A percentile compares a stretch with the other conserved stretches of the same genome.
Conservation (phyloP, 2,329 filamentous ascomycete genomes). For the Ophiostoma triangulosporum region DNA sequence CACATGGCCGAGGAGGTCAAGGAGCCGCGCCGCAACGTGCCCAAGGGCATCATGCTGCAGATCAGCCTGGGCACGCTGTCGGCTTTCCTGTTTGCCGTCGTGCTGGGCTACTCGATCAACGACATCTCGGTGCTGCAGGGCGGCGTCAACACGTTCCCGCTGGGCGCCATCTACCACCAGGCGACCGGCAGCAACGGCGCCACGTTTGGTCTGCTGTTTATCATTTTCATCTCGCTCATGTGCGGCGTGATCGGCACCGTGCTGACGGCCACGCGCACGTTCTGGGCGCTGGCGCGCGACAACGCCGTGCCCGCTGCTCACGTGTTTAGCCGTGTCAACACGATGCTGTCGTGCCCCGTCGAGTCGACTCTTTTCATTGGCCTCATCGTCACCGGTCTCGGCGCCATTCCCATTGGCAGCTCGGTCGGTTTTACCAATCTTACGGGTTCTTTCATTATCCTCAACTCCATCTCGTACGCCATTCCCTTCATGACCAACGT, state of each 20-base stretch:
- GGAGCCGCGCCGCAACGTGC: conserved; percentile 31
- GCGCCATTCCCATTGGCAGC: conserved; percentile 42
- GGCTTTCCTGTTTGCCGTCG: conserved; percentile 38
- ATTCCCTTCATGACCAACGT: conserved; percentile 36
- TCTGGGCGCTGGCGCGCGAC: conserved; percentile 44
- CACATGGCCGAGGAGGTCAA: conserved; percentile 50
- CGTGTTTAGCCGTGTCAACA: conserved; percentile 40
- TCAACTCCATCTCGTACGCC: conserved; percentile 41
- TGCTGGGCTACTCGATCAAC: conserved; percentile 40
- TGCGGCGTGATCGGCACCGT: conserved; percentile 35
- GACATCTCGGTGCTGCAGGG: conserved; percentile 39
- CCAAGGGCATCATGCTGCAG: conserved; percentile 36
- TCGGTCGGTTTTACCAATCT: conserved; percentile 42
- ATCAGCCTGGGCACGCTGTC: conserved; percentile 31
- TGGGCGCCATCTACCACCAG: conserved; percentile 49
- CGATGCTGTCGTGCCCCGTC: conserved; percentile 42
- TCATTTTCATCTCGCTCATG: conserved; percentile 37
- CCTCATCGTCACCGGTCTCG: conserved; percentile 36
- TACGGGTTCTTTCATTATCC: conserved; percentile 43
- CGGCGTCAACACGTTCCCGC: conserved; percentile 40
- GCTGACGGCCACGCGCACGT: conserved; percentile 30
- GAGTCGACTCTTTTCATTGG: conserved; percentile 43
- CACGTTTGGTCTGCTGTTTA: conserved; percentile 43
- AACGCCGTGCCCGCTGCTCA: conserved; percentile 43
- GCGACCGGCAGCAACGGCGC: conserved; percentile 36